These are phyloP conservation scores for Pseudogymnoascus sp. DNA, from an alignment of 2,329 filamentous ascomycete species.

Conservation along the genomic window DNA sequence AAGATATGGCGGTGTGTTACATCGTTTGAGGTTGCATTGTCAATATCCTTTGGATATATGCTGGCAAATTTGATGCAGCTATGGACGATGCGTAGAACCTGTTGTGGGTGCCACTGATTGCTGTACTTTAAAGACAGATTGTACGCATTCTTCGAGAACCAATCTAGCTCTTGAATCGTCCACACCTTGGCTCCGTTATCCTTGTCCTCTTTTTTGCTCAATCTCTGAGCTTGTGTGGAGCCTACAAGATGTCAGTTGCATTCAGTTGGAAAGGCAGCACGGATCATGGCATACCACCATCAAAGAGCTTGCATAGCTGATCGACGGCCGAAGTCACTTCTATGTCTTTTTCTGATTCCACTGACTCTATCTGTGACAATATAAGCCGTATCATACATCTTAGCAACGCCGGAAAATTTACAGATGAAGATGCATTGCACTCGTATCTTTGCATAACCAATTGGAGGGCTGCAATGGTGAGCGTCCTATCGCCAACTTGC, in stretches of 20 bases:
- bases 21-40: constrained; percentile 36
- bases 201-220: constrained; percentile 33
- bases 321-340: constrained; percentile 24
- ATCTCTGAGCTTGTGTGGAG: constrained; percentile 32
- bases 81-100: constrained; percentile 47
- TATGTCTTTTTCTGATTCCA: constrained; percentile 17
- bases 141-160: constrained; percentile 78
- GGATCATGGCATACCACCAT: constrained; percentile 33
- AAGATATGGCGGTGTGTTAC: constrained; percentile 53
- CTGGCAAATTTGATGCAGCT: constrained; percentile 45
- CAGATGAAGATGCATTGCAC: constrained; percentile 35
- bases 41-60: constrained; percentile 41
- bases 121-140: constrained; percentile 61
- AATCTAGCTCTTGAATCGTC: constrained; percentile 54
- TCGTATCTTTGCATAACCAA: constrained; percentile 50
- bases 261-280: neutral
- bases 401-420: constrained; percentile 56
- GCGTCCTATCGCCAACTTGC: constrained; percentile 49
- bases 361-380: constrained; percentile 33
- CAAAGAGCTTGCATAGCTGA: constrained; percentile 48
- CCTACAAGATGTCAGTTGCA: constrained; percentile 19
- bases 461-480: constrained; percentile 51
- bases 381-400: constrained; percentile 49
- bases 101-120: constrained; percentile 42
- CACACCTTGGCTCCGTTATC: constrained; percentile 29